phyloP scores from a whole-genome alignment of 345 rosid species.

The Microthlaspi erraticum region DNA sequence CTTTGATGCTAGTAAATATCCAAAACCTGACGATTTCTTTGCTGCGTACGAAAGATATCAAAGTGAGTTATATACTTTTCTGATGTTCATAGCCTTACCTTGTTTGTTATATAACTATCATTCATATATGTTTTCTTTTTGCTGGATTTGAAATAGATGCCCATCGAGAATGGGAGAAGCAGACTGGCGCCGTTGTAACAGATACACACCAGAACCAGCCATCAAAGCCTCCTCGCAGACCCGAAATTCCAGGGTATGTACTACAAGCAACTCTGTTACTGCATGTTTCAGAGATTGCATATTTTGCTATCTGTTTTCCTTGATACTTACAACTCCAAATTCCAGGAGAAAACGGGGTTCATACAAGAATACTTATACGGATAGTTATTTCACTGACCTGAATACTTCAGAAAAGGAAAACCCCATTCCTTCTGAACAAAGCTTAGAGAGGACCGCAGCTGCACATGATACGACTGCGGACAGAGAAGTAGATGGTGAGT shows the following conservation, averaged over 20 bases:
- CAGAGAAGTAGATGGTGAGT: constrained; percentile 56
- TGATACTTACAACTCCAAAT: constrained; percentile 21
- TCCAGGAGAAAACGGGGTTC: constrained; percentile 56
- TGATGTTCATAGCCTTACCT: constrained; percentile 4
- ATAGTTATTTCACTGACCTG: constrained; percentile 45
- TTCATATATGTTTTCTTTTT: constrained; percentile 16
- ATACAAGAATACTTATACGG: constrained; percentile 50
- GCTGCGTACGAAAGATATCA: constrained; percentile 62
- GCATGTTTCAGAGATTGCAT: constrained; percentile 17
- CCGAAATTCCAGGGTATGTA: constrained; percentile 65
- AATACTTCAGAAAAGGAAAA: constrained; percentile 49
- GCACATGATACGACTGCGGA: constrained; percentile 43
- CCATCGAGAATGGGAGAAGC: constrained; percentile 70
- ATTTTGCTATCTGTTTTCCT: constrained; percentile 16
- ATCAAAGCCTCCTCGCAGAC: constrained; percentile 63
- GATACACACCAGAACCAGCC: constrained; percentile 48
- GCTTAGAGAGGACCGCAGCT: constrained; percentile 43
- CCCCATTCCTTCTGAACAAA: constrained; percentile 39
- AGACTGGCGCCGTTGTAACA: constrained; percentile 52
- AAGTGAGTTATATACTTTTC: constrained; percentile 54
- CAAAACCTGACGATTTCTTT: constrained; percentile 73
- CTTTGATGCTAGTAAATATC: constrained; percentile 63
- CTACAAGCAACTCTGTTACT: constrained; percentile 28
- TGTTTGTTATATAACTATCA: constrained; percentile 23
- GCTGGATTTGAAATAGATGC: constrained; percentile 55